phyloP scores from a whole-genome alignment of 192 early-diverging fungal species.

The Podochytrium sp. region DNA sequence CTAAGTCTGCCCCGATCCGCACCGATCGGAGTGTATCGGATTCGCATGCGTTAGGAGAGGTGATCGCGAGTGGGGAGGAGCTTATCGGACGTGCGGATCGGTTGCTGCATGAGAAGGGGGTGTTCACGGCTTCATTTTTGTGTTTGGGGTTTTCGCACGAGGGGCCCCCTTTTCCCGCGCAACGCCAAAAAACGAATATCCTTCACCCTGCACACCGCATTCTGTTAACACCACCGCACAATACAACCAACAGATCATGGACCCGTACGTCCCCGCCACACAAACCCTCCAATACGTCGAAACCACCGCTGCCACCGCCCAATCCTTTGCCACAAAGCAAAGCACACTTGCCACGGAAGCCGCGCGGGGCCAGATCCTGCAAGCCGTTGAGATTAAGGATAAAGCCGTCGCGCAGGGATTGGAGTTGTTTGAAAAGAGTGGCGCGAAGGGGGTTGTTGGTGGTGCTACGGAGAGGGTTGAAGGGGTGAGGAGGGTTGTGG shows the following conservation, averaged over 20 bases:
- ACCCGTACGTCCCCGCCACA: conserved; percentile 18
- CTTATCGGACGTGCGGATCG: too few relatives aligned
- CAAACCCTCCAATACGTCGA: not conserved
- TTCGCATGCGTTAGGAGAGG: too few relatives aligned
- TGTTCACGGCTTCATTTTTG: too few relatives aligned
- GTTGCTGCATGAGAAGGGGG: too few relatives aligned
- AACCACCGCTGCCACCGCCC: not conserved
- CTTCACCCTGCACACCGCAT: too few relatives aligned
- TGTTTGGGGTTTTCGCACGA: too few relatives aligned
- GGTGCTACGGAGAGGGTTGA: not conserved
- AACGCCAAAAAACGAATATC: too few relatives aligned
- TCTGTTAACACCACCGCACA: not conserved
- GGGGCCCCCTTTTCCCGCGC: too few relatives aligned
- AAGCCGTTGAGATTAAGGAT: not conserved
- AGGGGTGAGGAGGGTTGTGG: not conserved
- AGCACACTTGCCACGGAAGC: not conserved
- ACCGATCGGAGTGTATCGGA: too few relatives aligned
- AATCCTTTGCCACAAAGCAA: conserved; percentile 1
- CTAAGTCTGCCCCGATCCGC: too few relatives aligned
- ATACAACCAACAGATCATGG: conserved; percentile 7
- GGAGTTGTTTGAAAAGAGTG: conserved; percentile 4
- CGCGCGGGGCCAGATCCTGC: too few relatives aligned
- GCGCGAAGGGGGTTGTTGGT: not conserved
- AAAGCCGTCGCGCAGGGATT: not conserved
- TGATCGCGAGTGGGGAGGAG: too few relatives aligned